Base-by-base conservation (phyloP, 305 asterid genomes). In the Salvia sclarea region DNA sequence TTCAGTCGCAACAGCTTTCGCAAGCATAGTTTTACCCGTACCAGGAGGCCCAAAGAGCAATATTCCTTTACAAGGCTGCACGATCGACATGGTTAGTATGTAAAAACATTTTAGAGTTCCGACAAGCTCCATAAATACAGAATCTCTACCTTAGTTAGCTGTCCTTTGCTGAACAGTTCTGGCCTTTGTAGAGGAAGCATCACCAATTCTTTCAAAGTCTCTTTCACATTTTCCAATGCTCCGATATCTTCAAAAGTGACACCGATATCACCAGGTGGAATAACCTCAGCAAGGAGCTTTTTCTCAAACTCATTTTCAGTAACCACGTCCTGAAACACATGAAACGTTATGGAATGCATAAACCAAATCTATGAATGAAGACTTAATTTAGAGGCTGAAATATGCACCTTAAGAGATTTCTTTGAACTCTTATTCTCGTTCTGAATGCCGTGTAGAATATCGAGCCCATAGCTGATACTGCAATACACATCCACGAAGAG, bases 31-130 rank as follows among this genome's bases (percentile, higher is more conserved):
- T 81, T 91, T 91, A 73, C 97, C 97, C 8, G 97, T 88, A 76
- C 96, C 97, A 70, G 96, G 95, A 76, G 96, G 97, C 44, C 97
- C 96, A 55, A 91, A 91, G 47, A 88, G 97, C 90, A 91, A 80
- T 84, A 91, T 91, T 72, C 97, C 96, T 80, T 91, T 91, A 72
- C 97, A 88, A 48, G 96, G 97, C 97, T 88, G 90, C 82, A 78
- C 56, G 47, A 65, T 61, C 9, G 35, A 68, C 74, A 60, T 55
- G 40, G 48, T 78, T n/a, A 49, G 61, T 52, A 17, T 18, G 73
- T 14, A 48, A 30, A 54, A 45, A 38, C 33, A 11, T 31, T n/a
- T 57, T 31, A 71, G 18, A 55, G 54, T 56, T 76, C 70, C 12
- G 14, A 56, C 44, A 67, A 38, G 50, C 56, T 31, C 14, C 12